phyloP scores from a whole-genome alignment of 2,329 filamentous ascomycete genomes.

The Xylaria polymorpha region DNA sequence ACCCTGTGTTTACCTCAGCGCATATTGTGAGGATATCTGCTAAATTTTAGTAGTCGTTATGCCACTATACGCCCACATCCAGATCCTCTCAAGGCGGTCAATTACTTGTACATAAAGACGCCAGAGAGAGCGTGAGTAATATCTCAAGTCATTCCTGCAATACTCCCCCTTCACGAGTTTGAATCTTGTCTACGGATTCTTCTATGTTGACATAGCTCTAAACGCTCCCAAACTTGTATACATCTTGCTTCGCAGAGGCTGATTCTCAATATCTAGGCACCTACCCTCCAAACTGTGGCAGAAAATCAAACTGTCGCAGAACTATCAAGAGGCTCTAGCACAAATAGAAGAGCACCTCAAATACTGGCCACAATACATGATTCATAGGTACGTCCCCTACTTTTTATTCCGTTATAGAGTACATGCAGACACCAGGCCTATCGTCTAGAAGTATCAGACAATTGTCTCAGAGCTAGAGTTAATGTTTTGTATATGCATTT shows the following conservation, averaged over 20 bases:
- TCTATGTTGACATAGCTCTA: neutral
- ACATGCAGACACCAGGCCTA: no score
- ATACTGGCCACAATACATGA: conserved; percentile 89
- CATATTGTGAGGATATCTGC: neutral
- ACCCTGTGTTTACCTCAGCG: neutral
- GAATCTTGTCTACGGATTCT: neutral
- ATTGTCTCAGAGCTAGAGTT: neutral
- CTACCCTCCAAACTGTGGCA: conserved; percentile 95
- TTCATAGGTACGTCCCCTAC: conserved; percentile 32
- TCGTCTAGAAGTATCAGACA: neutral
- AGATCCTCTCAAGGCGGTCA: conserved; percentile 75
- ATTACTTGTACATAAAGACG: conserved; percentile 98
- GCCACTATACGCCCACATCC: conserved; percentile 38
- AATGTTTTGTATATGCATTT: neutral
- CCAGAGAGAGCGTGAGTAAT: conserved; percentile 66
- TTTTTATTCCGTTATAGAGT: neutral
- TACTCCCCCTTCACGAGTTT: neutral
- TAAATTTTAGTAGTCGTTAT: conserved; percentile 35
- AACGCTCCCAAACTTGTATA: neutral
- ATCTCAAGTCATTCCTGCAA: neutral
- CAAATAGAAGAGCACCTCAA: conserved; percentile 87
- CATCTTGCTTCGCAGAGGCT: conserved; percentile 56
- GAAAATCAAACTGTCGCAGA: conserved; percentile 86
- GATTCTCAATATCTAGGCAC: conserved; percentile 62
- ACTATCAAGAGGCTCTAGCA: conserved; percentile 89